These are phyloP conservation scores for Artemisia argyi DNA, from an alignment of 129 eudicot species.

Conservation along the genomic window DNA sequence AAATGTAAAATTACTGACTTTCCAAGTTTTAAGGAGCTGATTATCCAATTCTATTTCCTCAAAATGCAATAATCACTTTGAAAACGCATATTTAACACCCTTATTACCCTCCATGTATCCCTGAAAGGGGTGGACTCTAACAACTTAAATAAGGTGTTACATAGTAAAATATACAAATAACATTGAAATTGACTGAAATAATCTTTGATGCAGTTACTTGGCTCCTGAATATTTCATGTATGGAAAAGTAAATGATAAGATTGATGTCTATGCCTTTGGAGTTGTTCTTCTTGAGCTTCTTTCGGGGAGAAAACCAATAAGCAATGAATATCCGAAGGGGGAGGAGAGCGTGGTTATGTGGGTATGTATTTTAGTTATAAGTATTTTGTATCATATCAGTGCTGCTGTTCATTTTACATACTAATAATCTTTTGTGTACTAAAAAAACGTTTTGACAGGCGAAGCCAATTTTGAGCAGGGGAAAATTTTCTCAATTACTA, in stretches of 20 bases:
- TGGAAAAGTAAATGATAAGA: constrained; percentile 88
- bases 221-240: constrained; percentile 99
- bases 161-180: not conserved
- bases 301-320: constrained; percentile 88
- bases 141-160: too few species aligned
- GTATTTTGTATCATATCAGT: constrained; percentile 1
- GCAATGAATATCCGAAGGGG: constrained; percentile 79
- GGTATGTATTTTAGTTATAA: constrained; percentile 47
- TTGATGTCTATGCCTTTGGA: constrained; percentile 93
- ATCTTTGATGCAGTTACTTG: constrained; percentile 58
- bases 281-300: constrained; percentile 99
- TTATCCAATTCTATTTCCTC: too few species aligned
- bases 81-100: too few species aligned
- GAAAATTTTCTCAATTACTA: constrained; percentile 55
- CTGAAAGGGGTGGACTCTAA: too few species aligned
- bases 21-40: not conserved
- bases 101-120: too few species aligned
- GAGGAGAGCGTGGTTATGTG: constrained; percentile 94
- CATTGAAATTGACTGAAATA: constrained; percentile 14
- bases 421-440: not conserved
- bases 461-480: constrained; percentile 63
- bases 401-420: not conserved
- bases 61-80: too few species aligned
- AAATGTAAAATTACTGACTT: not conserved
- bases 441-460: constrained; percentile 49